Evolutionary conservation across 2,329 filamentous ascomycete species (phyloP).

Genomic region (Cladorrhinum sp.): DNA sequence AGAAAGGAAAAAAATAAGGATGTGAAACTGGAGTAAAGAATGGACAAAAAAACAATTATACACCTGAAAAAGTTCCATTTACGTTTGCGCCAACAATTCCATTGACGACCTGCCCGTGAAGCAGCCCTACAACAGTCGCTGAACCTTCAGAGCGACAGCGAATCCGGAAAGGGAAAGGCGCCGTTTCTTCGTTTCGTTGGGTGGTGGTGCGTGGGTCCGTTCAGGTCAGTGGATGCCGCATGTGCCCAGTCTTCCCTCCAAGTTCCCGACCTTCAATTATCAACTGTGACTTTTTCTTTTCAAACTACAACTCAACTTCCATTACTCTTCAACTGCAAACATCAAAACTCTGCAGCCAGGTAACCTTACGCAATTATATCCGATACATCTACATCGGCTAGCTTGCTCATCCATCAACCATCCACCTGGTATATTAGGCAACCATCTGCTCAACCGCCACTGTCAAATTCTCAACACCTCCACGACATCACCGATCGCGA

Average conservation of each 20-base stretch:
- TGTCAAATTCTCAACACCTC: not conserved
- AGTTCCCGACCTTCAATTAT: not conserved
- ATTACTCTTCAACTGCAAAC: not conserved
- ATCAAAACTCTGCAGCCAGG: not conserved
- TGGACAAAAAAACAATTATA: no score
- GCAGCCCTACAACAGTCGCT: not conserved
- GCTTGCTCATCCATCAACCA: not conserved
- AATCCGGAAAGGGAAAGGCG: constrained; percentile 3
- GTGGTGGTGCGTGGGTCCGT: not conserved
- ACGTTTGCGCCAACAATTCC: no score
- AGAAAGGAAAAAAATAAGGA: no score
- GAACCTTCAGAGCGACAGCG: not conserved
- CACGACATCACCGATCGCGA: not conserved
- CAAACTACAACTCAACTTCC: not conserved
- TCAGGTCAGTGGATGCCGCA: not conserved
- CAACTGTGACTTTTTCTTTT: not conserved
- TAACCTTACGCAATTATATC: not conserved
- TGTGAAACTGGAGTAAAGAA: no score
- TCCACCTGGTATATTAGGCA: not conserved
- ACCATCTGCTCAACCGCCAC: not conserved
- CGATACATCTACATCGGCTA: not conserved
- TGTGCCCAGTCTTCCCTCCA: not conserved
- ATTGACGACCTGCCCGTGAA: not conserved
- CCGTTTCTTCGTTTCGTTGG: not conserved
- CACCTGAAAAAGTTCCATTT: no score